Base-by-base conservation (phyloP, 192 early-diverging fungal species). In the Entomortierella lignicola region DNA sequence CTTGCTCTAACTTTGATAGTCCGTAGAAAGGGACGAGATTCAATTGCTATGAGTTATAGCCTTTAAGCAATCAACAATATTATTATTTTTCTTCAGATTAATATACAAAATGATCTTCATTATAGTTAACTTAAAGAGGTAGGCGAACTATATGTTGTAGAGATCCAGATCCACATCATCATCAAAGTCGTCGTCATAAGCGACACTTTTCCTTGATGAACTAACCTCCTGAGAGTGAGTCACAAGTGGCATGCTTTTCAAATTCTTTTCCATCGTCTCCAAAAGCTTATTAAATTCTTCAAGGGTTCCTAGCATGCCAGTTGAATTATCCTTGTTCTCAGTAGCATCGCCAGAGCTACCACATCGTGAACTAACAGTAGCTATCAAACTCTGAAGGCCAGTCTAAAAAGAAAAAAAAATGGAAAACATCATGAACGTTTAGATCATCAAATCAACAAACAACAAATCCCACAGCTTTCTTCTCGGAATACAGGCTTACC, bases 381-480 rank as follows among this genome's bases (percentile, higher is more conserved):
- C 74, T 21, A 70, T 60, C 20, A 65, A 48, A 27, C 74, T 79
- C 15, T 69, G 67, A 8, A 79, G 56, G 8, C 74, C 74, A 64
- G 74, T 79, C 74, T 79, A 63, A 34, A 41, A 43, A 39, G 10
- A 37, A 37, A 37, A 37, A 10, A 37, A 37, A 37, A 37, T 7
- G 34, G 34, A n/a, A n/a, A n/a, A n/a, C n/a, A n/a, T n/a, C n/a
- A n/a, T n/a, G n/a, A n/a, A n/a, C n/a, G n/a, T n/a, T n/a, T n/a
- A n/a, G n/a, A n/a, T n/a, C n/a, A n/a, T n/a, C 20, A 31, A 60
- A 2, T 18, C 26, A n/a, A 13, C 30, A 8, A 4, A 55, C 1
- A 26, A 55, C 32, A 42, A 2, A 8, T 41, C 37, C 52, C 23
- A 1, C 4, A 32, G 50, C 43, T 20, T 63, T 32, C 31, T 12